Percentiles rank a stretch among this genome's conserved stretches.
Conservation (phyloP, 192 early-diverging fungal genomes). For the Coemansia sp. region DNA sequence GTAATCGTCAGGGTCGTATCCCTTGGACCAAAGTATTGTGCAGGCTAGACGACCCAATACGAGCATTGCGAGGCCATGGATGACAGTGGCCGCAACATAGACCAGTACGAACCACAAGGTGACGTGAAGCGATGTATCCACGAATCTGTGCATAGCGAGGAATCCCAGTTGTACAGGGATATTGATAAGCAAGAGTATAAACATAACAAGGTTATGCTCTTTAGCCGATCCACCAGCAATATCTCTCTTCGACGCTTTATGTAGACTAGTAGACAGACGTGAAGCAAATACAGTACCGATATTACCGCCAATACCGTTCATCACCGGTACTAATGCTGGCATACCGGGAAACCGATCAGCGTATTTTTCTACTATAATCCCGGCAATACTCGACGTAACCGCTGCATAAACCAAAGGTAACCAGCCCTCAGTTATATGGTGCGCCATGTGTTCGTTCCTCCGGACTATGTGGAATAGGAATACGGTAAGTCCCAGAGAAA, state of each 20-base stretch:
- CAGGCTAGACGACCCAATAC: conserved; percentile 63
- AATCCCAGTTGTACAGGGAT: conserved; percentile 70
- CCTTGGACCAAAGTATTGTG: conserved; percentile 63
- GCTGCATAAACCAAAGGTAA: conserved; percentile 76
- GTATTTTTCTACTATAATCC: conserved; percentile 39
- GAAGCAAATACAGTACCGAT: conserved; percentile 80
- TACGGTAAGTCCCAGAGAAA: conserved; percentile 52
- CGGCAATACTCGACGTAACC: conserved; percentile 64
- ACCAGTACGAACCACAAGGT: conserved; percentile 51
- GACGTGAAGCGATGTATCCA: conserved; percentile 56
- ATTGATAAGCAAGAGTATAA: conserved; percentile 68
- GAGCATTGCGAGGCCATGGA: conserved; percentile 62
- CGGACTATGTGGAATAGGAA: conserved; percentile 52
- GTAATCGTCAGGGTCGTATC: conserved; percentile 81
- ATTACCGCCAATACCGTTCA: conserved; percentile 70
- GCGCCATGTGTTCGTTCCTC: conserved; percentile 64
- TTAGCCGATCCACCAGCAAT: conserved; percentile 38
- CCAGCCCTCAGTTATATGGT: conserved; percentile 75
- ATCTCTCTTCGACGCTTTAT: conserved; percentile 32
- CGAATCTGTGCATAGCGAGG: conserved; percentile 54
- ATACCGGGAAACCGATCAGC: conserved; percentile 39
- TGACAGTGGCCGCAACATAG: conserved; percentile 61
- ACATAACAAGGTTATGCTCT: conserved; percentile 55
- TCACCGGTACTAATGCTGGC: conserved; percentile 53
- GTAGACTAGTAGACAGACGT: conserved; percentile 74